Evolutionary conservation across 1,284 basidiomycete genomes (phyloP), one percentile per base, ranked within the genome.

Genomic region (Ustilago sp.): DNA sequence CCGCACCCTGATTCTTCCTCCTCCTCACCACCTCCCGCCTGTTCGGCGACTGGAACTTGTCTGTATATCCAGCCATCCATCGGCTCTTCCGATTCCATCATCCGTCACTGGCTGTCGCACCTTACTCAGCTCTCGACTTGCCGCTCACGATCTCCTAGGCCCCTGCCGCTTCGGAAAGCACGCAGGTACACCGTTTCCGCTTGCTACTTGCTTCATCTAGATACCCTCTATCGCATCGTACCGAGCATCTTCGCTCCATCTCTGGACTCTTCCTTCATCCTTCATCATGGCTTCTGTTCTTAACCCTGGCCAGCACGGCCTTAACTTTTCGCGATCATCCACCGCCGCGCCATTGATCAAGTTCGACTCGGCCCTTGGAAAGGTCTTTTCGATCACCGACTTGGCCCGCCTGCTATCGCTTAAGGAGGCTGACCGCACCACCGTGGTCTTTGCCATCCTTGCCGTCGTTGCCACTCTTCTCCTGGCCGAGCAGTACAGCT

Each of bases 401-500:
- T 63, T 68, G 19, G 59, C 75, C 13, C 63, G 68, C 32, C 34
- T 77, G 4, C 71, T 68, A n/a, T 71, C 72, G 17, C 56, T 75
- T n/a, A 65, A 78, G 58, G 67, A 75, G 61, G 65, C 72, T 23
- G 72, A 78, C 47, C 68, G 65, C 45, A 77, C 67, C 62, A 77
- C 75, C 4, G 67, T 81, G 36, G 68, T 72, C 34, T 82, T 83
- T 43, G 58, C 83, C 54, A 32, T 85, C 28, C 71, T 83, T 23
- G 70, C 75, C 34, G 60, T 83, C 48, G 59, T 81, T 34, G 77
- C 78, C 5, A 77, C 81, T 8, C 62, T 70, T 8, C 74, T 83
- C 32, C 65, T 81, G 39, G 64, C 68, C 48, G 82, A 83, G 74
- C 82, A 83, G 68, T 68, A 76, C 76, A 61, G 55, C 53, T 83